Conservation (phyloP, 148 eudicot species). For the Chenopodium formosanum region DNA sequence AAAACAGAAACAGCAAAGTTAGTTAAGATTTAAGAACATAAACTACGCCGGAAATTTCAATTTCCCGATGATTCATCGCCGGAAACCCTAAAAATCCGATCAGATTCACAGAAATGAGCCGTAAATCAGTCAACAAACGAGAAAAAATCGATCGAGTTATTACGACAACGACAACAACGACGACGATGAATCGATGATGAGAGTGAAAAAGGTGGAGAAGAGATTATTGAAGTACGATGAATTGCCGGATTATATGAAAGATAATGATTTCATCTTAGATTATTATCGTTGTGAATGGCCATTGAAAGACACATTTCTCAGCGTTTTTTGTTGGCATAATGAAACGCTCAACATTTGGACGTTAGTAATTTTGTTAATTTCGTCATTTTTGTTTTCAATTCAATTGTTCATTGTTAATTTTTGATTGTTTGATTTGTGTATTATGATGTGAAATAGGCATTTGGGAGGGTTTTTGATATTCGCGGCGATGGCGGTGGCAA, state of each 20-base stretch:
- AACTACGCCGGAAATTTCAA: constrained; percentile 17
- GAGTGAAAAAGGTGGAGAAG: constrained; percentile 23
- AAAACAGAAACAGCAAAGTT: not conserved
- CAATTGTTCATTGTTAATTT: not conserved
- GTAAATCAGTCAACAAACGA: constrained; percentile 9
- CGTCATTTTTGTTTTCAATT: not conserved
- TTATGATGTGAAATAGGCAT: constrained; percentile 46
- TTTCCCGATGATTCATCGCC: constrained; percentile 21
- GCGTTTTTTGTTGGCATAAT: constrained; percentile 83
- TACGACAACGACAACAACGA: not conserved
- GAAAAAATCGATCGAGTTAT: constrained; percentile 25
- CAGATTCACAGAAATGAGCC: constrained; percentile 3
- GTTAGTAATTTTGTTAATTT: constrained; percentile 36
- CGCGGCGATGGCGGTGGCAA: constrained; percentile 49
- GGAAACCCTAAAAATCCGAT: not conserved
- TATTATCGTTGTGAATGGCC: constrained; percentile 95
- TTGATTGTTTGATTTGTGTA: no score
- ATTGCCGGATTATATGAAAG: constrained; percentile 78
- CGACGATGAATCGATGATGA: constrained; percentile 5
- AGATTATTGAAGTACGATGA: constrained; percentile 54
- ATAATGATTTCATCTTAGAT: constrained; percentile 74
- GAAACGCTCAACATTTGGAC: constrained; percentile 95
- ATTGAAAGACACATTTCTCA: constrained; percentile 62
- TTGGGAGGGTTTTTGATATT: constrained; percentile 74
- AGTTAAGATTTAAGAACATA: not conserved